phyloP scores from a whole-genome alignment of 768 basidiomycete genomes.

The Phylloporus arenicola region DNA sequence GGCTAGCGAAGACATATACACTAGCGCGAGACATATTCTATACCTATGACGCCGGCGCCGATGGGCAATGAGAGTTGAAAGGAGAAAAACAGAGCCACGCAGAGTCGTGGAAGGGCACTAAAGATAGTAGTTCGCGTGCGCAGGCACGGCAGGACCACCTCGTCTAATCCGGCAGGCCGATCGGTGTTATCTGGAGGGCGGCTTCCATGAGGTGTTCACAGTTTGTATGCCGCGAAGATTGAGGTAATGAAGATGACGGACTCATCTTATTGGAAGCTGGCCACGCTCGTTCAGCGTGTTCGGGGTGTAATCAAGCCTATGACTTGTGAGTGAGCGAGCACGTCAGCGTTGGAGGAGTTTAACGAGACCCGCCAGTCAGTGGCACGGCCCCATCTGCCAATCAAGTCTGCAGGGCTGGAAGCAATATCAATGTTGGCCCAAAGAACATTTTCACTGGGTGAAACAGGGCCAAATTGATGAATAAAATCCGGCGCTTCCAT shows the following conservation, averaged over 20 bases:
- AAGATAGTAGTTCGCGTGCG: slow-evolving; percentile 21
- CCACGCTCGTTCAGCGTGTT: slow-evolving; percentile 18
- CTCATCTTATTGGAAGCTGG: neutral
- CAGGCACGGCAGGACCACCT: slow-evolving; percentile 17
- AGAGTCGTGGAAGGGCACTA: slow-evolving; percentile 16
- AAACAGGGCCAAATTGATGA: no score
- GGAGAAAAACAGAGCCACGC: slow-evolving; percentile 18
- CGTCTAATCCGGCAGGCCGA: slow-evolving; percentile 4
- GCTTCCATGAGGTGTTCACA: slow-evolving; percentile 10
- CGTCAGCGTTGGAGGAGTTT: no score
- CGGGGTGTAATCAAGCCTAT: neutral
- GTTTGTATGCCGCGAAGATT: neutral
- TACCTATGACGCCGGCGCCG: slow-evolving; percentile 13
- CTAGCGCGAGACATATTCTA: slow-evolving; percentile 17
- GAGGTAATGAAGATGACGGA: slow-evolving; percentile 13
- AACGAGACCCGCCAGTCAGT: no score
- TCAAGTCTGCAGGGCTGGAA: no score
- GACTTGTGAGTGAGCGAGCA: no score
- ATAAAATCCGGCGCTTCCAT: no score
- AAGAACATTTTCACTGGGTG: no score
- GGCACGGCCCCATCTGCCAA: no score
- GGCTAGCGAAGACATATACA: slow-evolving; percentile 15
- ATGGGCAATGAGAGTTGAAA: slow-evolving; percentile 6
- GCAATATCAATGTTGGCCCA: no score
- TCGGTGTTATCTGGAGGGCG: slow-evolving; percentile 1